phyloP scores from a whole-genome alignment of 805 yeast genomes.

The Yarrowia sp. region DNA sequence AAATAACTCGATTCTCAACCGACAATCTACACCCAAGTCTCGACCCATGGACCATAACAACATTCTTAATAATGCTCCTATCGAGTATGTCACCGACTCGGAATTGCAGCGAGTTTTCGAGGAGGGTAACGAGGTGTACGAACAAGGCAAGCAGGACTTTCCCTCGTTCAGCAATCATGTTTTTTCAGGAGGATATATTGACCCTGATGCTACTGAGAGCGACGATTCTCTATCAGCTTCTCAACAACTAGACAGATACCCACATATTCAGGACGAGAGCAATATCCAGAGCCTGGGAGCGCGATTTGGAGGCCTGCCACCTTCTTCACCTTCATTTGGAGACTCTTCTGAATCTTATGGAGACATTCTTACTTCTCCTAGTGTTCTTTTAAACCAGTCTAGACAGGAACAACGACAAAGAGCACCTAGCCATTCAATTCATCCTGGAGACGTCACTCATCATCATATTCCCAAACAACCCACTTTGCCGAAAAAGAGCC shows the following conservation, averaged over 20 bases:
- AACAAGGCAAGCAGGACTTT: background rate
- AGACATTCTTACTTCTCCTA: conserved; percentile 3
- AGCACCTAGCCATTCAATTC: background rate
- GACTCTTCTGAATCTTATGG: background rate
- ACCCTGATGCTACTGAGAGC: background rate
- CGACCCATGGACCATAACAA: background rate
- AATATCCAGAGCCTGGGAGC: background rate
- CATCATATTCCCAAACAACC: no score
- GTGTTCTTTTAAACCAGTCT: conserved; percentile 5
- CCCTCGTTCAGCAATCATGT: background rate
- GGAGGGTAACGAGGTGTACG: background rate
- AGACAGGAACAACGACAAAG: background rate
- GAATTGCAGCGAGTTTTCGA: background rate
- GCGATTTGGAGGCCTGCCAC: background rate
- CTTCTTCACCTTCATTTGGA: background rate
- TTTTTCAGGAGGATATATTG: background rate
- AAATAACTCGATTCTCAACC: background rate
- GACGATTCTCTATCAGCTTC: background rate
- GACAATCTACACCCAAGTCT: conserved; percentile 2
- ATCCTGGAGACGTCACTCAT: no score
- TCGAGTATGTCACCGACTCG: background rate
- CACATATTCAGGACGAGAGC: conserved; percentile 5
- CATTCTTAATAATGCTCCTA: conserved; percentile 1
- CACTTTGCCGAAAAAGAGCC: background rate
- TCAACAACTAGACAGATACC: background rate